Percentiles rank a stretch among this genome's conserved stretches.
Conservation (phyloP, 2,329 filamentous ascomycete genomes). For the Chalara sp. region DNA sequence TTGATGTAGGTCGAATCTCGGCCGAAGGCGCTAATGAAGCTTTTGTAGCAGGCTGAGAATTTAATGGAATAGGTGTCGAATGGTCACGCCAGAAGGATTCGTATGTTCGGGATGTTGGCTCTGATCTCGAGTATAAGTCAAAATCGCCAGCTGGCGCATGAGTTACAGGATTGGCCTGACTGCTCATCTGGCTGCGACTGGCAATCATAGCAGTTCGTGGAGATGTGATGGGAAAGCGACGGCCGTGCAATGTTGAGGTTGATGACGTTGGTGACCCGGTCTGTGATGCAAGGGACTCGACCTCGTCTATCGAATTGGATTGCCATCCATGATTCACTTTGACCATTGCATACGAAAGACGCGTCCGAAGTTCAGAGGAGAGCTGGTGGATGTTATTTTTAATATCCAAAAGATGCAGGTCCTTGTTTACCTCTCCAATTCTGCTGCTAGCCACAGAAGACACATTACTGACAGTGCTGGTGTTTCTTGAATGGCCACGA, state of each 20-base stretch:
- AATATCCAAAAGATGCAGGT: neutral
- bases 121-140: constrained; percentile 27
- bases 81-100: constrained; percentile 41
- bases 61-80: constrained; percentile 26
- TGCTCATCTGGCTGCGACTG: constrained; percentile 23
- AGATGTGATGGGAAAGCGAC: constrained; percentile 47
- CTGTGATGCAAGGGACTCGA: constrained; percentile 68
- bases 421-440: constrained; percentile 63
- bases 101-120: constrained; percentile 29
- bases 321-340: constrained; percentile 92
- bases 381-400: constrained; percentile 19
- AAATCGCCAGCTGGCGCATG: constrained; percentile 21
- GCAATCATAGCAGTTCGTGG: constrained; percentile 36
- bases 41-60: constrained; percentile 43
- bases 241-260: constrained; percentile 46
- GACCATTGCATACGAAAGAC: constrained; percentile 86
- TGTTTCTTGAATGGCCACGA: constrained; percentile 60
- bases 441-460: constrained; percentile 57
- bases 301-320: constrained; percentile 67
- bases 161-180: constrained; percentile 5
- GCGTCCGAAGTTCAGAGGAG: constrained; percentile 64
- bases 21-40: constrained; percentile 28
- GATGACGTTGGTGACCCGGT: constrained; percentile 56
- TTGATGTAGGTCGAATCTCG: constrained; percentile 27
- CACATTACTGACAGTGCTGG: constrained; percentile 57